Base-by-base conservation (phyloP, 306 rosid genomes). In the Alnus glutinosa region DNA sequence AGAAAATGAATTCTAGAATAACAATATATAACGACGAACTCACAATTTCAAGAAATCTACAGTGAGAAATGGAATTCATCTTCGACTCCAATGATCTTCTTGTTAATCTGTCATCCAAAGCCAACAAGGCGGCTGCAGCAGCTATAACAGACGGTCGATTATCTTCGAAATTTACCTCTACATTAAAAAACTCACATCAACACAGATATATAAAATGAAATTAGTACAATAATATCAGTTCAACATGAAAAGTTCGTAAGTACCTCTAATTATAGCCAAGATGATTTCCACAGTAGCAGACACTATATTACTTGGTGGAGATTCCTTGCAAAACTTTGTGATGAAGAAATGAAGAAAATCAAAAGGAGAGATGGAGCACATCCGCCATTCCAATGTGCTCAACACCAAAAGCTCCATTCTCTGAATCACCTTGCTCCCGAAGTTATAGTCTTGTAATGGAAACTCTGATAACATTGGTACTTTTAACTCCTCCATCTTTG, bases 381-480 rank as follows among this genome's bases (percentile, higher is more conserved):
- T 84, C 50, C 70, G 82, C 98, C 98, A 95, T 7, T 91, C 91
- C 86, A 92, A 61, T 72, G 94, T 85, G 79, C 50, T 83, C 71
- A 95, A 88, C 16, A 95, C 92, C 74, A 87, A 80, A 79, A 95
- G 90, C 87, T 95, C 98, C 96, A 91, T 95, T 83, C 80, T 88
- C 70, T 79, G 89, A 72, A 92, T 82, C 74, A 80, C 77, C 82
- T 62, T 81, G 64, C 85, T 85, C 58, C 86, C 87, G 67, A 90
- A 89, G 58, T 69, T 59, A 80, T 83, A 87, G 77, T 91, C 91
- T 62, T 89, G 85, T 49, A 70, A 63, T 68, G 80, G 84, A 71
- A 83, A 92, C 36, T 82, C 86, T 37, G 95, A 84, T 13, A 91
- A 77, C 42, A 44, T 73, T 0, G 97, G 98, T 71, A 80, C 86